Evolutionary conservation across 2,329 filamentous ascomycete species (phyloP).

Genomic region (Penicillium sp.): DNA sequence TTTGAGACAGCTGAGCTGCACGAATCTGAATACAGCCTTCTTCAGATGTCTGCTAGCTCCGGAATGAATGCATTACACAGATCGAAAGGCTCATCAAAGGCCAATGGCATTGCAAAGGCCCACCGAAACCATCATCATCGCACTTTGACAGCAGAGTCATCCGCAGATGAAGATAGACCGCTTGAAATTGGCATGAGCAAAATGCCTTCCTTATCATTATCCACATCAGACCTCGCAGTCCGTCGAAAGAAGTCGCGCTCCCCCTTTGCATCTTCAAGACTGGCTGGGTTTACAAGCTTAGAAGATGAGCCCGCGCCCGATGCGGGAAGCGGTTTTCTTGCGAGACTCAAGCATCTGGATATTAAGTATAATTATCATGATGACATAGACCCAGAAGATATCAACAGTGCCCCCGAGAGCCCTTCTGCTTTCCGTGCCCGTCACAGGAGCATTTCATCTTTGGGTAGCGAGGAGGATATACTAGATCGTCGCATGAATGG

Average conservation of each 20-base stretch:
- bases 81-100: not conserved
- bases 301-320: conserved; percentile 6
- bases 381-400: conserved; percentile 14
- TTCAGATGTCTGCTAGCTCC: conserved; percentile 7
- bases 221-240: conserved; percentile 5
- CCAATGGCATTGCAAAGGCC: conserved; percentile 10
- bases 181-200: conserved; percentile 73
- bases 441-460: conserved; percentile 51
- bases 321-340: conserved; percentile 14
- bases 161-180: conserved; percentile 76
- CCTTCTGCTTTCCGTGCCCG: conserved; percentile 21
- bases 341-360: conserved; percentile 21
- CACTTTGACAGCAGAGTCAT: conserved; percentile 57
- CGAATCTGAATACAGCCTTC: conserved; percentile 19
- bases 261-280: conserved; percentile 17
- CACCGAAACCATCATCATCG: conserved; percentile 47
- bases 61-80: not conserved
- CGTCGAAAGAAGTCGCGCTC: conserved; percentile 17
- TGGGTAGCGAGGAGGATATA: conserved; percentile 59
- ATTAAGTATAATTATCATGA: conserved; percentile 11
- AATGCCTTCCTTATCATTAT: conserved; percentile 21
- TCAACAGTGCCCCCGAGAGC: conserved; percentile 22
- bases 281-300: conserved; percentile 13
- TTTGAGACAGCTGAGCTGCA: conserved; percentile 49
- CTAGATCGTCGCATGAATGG: conserved; percentile 58